Evolutionary conservation across 1,284 basidiomycete genomes (phyloP).

Genomic region (Ustilago curta): DNA sequence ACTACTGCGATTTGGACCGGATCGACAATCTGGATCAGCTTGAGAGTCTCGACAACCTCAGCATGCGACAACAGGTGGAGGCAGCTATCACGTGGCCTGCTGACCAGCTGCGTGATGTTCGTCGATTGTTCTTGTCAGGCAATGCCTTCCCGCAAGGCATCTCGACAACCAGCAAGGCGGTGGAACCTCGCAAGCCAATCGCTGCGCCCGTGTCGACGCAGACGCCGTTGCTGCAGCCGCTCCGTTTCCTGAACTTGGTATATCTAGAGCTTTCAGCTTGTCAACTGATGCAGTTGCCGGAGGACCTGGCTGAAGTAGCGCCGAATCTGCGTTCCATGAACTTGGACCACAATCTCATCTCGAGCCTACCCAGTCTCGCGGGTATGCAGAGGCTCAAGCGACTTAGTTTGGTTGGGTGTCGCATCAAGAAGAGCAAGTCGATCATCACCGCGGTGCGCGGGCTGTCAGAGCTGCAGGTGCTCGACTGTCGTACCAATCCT

Average conservation of each 20-base stretch:
- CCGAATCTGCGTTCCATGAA: constrained; percentile 94
- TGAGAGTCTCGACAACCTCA: constrained; percentile 85
- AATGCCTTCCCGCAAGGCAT: constrained; percentile 70
- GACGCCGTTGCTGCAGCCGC: constrained; percentile 14
- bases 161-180: constrained; percentile 8
- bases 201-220: constrained; percentile 5
- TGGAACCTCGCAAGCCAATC: constrained; percentile 15
- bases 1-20: constrained; percentile 80
- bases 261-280: constrained; percentile 95
- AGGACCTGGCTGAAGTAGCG: constrained; percentile 76
- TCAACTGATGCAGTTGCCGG: constrained; percentile 81
- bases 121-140: constrained; percentile 93
- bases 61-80: constrained; percentile 83
- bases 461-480: constrained; percentile 54
- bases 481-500: constrained; percentile 65
- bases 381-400: constrained; percentile 61
- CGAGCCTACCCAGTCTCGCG: constrained; percentile 48
- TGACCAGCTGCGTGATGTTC: constrained; percentile 85
- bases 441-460: constrained; percentile 55
- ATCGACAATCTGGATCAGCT: constrained; percentile 73
- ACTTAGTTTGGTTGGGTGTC: constrained; percentile 63
- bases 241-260: constrained; percentile 81
- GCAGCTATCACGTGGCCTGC: constrained; percentile 76
- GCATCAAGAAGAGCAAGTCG: constrained; percentile 53
- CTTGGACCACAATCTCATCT: constrained; percentile 68